Percentiles rank a stretch among this genome's conserved stretches.
These are phyloP conservation scores for Didymosphaeria variabile DNA, from an alignment of 2,329 filamentous ascomycete species.

Conservation along the genomic window DNA sequence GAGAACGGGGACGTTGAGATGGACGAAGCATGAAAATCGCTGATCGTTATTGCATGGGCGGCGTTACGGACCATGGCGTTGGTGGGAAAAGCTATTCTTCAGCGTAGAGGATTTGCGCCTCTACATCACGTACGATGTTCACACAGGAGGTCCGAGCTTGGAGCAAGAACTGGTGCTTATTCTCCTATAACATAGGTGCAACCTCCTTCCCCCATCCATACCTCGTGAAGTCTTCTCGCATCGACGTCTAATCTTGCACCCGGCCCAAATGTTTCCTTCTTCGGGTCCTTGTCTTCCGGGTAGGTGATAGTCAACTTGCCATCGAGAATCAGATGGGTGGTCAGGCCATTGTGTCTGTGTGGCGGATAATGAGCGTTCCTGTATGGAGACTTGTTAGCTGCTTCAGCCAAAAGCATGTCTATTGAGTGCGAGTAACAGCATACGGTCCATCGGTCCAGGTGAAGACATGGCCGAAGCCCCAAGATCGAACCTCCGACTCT, in stretches of 20 bases:
- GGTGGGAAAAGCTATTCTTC: neutral
- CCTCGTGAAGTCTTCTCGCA: slow-evolving; percentile 70
- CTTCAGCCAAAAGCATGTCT: slow-evolving; percentile 6
- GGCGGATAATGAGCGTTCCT: slow-evolving; percentile 75
- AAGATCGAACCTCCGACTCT: slow-evolving; percentile 71
- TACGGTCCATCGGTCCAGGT: slow-evolving; percentile 77
- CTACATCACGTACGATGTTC: neutral
- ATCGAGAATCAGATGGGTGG: slow-evolving; percentile 73
- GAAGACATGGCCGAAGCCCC: slow-evolving; percentile 75
- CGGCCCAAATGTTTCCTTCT: slow-evolving; percentile 66
- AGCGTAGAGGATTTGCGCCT: neutral
- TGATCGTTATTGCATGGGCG: slow-evolving; percentile 16
- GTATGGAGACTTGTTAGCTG: slow-evolving; percentile 24
- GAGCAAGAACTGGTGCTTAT: slow-evolving; percentile 34
- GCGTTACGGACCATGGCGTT: slow-evolving; percentile 12
- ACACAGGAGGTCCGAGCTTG: neutral
- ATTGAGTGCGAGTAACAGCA: slow-evolving; percentile 41
- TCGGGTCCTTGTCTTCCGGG: slow-evolving; percentile 64
- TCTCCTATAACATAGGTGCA: slow-evolving; percentile 74
- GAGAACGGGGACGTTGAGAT: slow-evolving; percentile 38
- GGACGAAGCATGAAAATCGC: slow-evolving; percentile 34
- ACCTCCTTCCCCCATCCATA: slow-evolving; percentile 72
- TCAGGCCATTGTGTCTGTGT: slow-evolving; percentile 70
- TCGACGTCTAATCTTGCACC: slow-evolving; percentile 74
- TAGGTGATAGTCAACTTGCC: slow-evolving; percentile 74